phyloP scores from a whole-genome alignment of 179 eudicot genomes.

The Dionaea muscipula region DNA sequence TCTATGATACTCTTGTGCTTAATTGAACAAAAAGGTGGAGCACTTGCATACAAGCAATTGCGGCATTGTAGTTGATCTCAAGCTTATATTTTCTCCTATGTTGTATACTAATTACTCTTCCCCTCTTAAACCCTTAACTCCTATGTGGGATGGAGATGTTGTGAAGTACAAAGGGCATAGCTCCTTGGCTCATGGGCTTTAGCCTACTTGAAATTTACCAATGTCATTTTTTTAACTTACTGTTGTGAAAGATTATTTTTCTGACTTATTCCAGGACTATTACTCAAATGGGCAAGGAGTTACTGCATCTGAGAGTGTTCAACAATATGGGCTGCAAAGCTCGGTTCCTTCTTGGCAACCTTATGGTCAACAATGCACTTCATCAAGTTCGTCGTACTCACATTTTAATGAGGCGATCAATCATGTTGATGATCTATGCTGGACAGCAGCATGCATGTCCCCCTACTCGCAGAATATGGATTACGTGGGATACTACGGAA shows the following conservation, averaged over 20 bases:
- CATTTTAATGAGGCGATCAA: slow-evolving; percentile 52
- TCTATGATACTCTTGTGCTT: no score
- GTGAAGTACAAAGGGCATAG: background rate
- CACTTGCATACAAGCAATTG: no score
- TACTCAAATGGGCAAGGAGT: slow-evolving; percentile 29
- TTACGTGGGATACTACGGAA: slow-evolving; percentile 37
- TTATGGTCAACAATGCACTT: slow-evolving; percentile 30
- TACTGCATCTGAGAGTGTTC: slow-evolving; percentile 20
- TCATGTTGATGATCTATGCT: slow-evolving; percentile 33
- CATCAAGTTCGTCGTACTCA: slow-evolving; percentile 58
- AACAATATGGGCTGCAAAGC: slow-evolving; percentile 31
- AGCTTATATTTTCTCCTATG: no score
- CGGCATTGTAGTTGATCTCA: no score
- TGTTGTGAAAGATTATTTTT: background rate
- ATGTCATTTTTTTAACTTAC: background rate
- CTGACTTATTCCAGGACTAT: slow-evolving; percentile 32
- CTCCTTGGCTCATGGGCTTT: no score
- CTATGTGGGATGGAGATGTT: no score
- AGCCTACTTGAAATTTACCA: no score
- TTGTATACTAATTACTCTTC: no score
- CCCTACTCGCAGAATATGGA: slow-evolving; percentile 35
- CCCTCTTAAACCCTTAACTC: no score
- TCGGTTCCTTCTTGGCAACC: slow-evolving; percentile 37
- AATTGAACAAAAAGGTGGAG: no score
- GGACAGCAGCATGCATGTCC: slow-evolving; percentile 39